Evolutionary conservation across 2,329 filamentous ascomycete genomes (phyloP), one percentile per base, ranked within the genome.

Genomic region (Plectosphaerella plurivora): DNA sequence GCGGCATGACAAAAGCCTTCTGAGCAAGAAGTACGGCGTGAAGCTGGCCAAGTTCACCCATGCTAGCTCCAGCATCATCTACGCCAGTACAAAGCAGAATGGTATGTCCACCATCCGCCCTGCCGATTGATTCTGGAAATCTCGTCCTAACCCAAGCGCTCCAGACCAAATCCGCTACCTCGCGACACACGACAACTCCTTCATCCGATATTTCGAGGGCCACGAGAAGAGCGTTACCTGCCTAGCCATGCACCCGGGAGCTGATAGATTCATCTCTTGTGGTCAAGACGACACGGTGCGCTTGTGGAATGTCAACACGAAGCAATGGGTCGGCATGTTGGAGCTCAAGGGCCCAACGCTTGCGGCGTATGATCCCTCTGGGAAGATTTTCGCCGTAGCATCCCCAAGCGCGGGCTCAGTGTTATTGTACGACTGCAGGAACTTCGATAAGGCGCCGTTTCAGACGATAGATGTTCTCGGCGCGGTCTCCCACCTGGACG

Each of bases 1-100:
- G 5, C 88, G 89, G 55, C 87, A 91, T 61, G 89, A 91, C 46
- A 97, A 97, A 73, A 87, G 87, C 54, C 79, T 97, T 46, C 85
- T 95, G 49, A 95, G 89, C 72, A 96, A 97, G 67, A 99, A 99
- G 68, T 99, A 99, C 63, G 94, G 94, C 54, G 91, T 91, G 16
- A 94, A 96, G 67, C 81, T 97, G 52, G 94, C 94, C 37, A 88
- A 90, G 61, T 99, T 97, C 69, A 96, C 93, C 1, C 94, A 97
- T 67, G 89, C 93, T 55, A 86, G 86, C 59, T 90, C 90, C 20
- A 92, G 90, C 66, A 91, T 99, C 65, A 86, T 99, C 54, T 97
- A 97, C 65, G 92, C 94, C 49, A 96, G 90, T 66, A 99, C 94
- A 12, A 97, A 96, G 67, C 85, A 95, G 61, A 95, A 99, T 65